Conservation (phyloP, 2,329 filamentous ascomycete genomes). For the Orbilia javanica region DNA sequence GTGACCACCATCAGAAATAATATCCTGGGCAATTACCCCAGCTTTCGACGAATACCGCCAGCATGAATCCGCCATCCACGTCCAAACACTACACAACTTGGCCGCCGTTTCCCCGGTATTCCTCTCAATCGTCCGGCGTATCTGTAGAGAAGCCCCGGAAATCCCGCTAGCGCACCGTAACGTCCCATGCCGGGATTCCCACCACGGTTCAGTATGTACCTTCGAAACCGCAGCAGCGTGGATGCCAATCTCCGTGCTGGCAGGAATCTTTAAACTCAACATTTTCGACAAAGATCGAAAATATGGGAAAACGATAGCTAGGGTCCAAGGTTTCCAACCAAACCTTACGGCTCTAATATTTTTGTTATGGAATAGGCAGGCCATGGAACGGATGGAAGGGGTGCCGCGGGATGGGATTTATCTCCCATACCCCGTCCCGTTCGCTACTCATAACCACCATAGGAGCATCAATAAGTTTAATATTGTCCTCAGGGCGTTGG, state of each 20-base stretch:
- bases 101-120: conserved; percentile 31
- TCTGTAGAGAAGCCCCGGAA: conserved; percentile 34
- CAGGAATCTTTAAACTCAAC: conserved; percentile 34
- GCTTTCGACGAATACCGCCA: conserved; percentile 52
- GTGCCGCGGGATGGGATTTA: conserved; percentile 30
- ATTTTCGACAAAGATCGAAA: conserved; percentile 37
- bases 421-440: conserved; percentile 16
- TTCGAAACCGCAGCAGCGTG: conserved; percentile 48
- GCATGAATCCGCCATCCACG: conserved; percentile 44
- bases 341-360: conserved; percentile 35
- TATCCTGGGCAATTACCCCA: conserved; percentile 44
- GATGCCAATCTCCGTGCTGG: conserved; percentile 50
- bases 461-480: conserved; percentile 40
- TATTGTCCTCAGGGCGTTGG: conserved; percentile 30
- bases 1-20: conserved; percentile 51
- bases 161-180: conserved; percentile 16
- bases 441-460: conserved; percentile 27
- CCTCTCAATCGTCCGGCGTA: conserved; percentile 38
- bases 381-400: conserved; percentile 33
- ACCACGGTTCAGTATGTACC: conserved; percentile 11
- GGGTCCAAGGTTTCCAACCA: conserved; percentile 29
- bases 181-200: conserved; percentile 13
- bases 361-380: conserved; percentile 40
- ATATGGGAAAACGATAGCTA: conserved; percentile 21
- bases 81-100: conserved; percentile 35